Percentiles rank a stretch among this genome's conserved stretches.
Evolutionary conservation across 2,329 filamentous ascomycete species (phyloP).

Genomic region (Penicillium sp.): DNA sequence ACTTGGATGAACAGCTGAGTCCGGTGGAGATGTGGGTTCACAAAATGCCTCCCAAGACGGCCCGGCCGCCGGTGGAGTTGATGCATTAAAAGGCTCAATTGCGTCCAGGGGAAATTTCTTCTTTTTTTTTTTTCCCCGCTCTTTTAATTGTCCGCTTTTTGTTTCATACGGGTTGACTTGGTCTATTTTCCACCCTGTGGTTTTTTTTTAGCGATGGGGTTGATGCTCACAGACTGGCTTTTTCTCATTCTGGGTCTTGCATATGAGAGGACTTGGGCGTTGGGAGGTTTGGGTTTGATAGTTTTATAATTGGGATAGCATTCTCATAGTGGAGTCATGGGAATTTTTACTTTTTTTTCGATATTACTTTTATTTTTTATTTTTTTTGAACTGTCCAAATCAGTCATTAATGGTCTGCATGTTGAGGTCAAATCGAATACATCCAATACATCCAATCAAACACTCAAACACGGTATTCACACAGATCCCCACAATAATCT

Average conservation of each 20-base stretch:
- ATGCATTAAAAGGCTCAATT: constrained; percentile 38
- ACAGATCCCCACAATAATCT: too few relatives aligned
- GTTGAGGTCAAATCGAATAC: too few relatives aligned
- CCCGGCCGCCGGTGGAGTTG: constrained; percentile 51
- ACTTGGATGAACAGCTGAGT: constrained; percentile 26
- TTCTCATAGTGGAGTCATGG: neutral
- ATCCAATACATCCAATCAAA: too few relatives aligned
- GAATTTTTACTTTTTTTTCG: neutral
- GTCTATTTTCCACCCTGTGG: too few relatives aligned
- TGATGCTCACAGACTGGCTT: too few relatives aligned
- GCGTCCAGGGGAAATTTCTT: neutral
- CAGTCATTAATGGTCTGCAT: too few relatives aligned
- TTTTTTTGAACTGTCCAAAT: neutral
- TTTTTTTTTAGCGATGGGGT: constrained; percentile 14
- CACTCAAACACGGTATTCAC: neutral
- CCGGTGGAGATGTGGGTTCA: constrained; percentile 39
- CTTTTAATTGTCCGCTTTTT: too few relatives aligned
- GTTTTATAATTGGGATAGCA: neutral
- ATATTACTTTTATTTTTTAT: neutral
- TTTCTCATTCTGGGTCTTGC: too few relatives aligned
- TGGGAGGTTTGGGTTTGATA: too few relatives aligned
- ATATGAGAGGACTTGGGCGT: too few relatives aligned
- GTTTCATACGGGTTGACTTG: too few relatives aligned
- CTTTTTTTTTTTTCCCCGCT: constrained; percentile 4
- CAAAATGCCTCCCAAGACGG: constrained; percentile 47